Evolutionary conservation across 306 rosid genomes (phyloP).

Genomic region (Begonia fuchsioides): DNA sequence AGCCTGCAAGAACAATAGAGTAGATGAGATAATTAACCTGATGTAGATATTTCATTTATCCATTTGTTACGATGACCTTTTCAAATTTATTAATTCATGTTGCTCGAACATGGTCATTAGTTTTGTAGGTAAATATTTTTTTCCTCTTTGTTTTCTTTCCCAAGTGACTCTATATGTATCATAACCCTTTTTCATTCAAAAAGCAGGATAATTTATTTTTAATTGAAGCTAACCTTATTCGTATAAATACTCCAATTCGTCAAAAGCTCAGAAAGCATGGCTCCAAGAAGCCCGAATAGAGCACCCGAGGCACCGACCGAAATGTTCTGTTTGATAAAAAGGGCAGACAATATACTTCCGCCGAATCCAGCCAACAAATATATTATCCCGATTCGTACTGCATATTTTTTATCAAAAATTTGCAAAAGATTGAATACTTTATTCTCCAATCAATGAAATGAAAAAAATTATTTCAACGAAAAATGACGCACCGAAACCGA

Average conservation of each 20-base stretch:
- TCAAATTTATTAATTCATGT: too few species aligned
- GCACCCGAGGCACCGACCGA: conserved; percentile 97
- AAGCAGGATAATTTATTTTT: background rate
- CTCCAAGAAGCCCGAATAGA: conserved; percentile 74
- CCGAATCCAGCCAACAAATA: conserved; percentile 72
- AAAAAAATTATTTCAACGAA: background rate
- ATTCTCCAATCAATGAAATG: too few species aligned
- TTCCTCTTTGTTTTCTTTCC: too few species aligned
- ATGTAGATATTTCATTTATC: too few species aligned
- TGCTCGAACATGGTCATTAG: too few species aligned
- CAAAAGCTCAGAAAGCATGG: conserved; percentile 77
- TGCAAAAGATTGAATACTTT: too few species aligned
- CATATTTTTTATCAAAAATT: background rate
- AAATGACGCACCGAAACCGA: conserved; percentile 26
- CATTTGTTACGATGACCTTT: too few species aligned
- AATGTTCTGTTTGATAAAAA: conserved; percentile 44
- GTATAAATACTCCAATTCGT: conserved; percentile 80
- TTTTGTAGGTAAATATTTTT: too few species aligned
- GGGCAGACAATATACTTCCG: conserved; percentile 63
- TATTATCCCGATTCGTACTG: conserved; percentile 56
- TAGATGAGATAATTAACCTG: too few species aligned
- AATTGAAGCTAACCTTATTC: conserved; percentile 45
- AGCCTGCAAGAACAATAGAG: conserved; percentile 12
- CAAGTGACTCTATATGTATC: too few species aligned
- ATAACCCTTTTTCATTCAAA: too few species aligned